phyloP scores from a whole-genome alignment of 768 basidiomycete species.

The Naganishia onofrii region DNA sequence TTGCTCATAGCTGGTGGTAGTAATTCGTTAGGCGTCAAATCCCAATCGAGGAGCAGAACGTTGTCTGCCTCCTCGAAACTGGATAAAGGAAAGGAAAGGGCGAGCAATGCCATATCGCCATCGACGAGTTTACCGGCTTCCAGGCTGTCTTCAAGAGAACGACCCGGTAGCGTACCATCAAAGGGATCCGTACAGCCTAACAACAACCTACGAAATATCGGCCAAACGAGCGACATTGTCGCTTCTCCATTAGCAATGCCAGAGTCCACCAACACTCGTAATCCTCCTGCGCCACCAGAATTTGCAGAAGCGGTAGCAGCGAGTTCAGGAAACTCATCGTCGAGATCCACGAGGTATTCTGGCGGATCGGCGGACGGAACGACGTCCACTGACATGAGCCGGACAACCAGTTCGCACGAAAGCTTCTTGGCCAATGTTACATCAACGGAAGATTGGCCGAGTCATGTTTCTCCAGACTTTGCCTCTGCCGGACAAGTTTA shows the following conservation, averaged over 20 bases:
- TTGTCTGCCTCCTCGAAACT: slow-evolving; percentile 24
- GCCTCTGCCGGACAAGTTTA: not conserved
- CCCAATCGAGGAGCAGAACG: slow-evolving; percentile 27
- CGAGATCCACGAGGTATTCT: not conserved
- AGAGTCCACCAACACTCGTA: not conserved
- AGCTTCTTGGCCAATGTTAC: not conserved
- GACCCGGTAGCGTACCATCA: not conserved
- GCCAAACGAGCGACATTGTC: not conserved
- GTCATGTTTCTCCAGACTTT: not conserved
- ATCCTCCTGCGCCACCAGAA: not conserved
- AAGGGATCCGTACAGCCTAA: not conserved
- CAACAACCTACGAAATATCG: not conserved
- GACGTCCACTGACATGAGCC: not conserved
- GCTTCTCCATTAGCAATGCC: not conserved
- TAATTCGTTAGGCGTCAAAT: slow-evolving; percentile 22
- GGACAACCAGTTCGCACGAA: not conserved
- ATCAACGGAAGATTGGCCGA: slow-evolving; percentile 14
- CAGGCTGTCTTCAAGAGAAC: not conserved
- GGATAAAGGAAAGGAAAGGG: slow-evolving; percentile 35
- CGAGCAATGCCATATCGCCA: not conserved
- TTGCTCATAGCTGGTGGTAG: slow-evolving; percentile 11
- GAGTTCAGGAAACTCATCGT: not conserved
- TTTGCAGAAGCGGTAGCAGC: not conserved
- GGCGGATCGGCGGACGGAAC: not conserved
- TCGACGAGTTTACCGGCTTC: not conserved